Conservation (phyloP, 306 rosid genomes). For the Sphenostylis stenocarpa region DNA sequence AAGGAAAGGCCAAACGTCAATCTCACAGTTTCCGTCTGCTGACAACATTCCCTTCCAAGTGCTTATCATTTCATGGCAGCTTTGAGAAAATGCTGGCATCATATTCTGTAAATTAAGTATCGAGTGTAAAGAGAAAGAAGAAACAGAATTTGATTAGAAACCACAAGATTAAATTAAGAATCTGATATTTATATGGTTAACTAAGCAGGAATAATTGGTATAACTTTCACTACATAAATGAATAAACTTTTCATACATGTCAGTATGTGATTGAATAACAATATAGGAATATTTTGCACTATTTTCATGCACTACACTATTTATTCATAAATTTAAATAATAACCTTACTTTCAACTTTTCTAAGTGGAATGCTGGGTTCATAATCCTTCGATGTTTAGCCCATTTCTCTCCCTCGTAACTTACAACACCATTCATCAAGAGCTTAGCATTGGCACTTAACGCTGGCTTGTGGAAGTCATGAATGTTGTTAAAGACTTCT, state of each 20-base stretch:
- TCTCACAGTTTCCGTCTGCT: slow-evolving; percentile 32
- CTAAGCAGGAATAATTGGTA: too few species aligned
- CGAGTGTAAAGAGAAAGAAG: neutral
- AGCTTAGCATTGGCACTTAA: neutral
- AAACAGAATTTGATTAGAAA: neutral
- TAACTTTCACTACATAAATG: too few species aligned
- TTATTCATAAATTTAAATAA: neutral
- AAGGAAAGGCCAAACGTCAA: slow-evolving; percentile 40
- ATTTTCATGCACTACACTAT: too few species aligned
- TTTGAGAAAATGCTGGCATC: slow-evolving; percentile 23
- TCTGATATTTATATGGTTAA: too few species aligned
- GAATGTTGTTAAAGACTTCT: slow-evolving; percentile 17
- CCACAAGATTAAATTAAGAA: neutral
- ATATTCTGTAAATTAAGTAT: slow-evolving; percentile 26
- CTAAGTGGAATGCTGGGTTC: slow-evolving; percentile 43
- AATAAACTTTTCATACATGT: too few species aligned
- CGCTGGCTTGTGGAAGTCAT: slow-evolving; percentile 21
- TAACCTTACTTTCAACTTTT: slow-evolving; percentile 49
- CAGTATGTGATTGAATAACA: too few species aligned
- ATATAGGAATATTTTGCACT: too few species aligned
- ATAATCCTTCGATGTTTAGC: slow-evolving; percentile 49
- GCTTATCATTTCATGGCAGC: slow-evolving; percentile 37
- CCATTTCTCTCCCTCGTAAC: slow-evolving; percentile 39
- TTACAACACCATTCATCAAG: neutral
- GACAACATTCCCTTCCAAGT: slow-evolving; percentile 36